These are phyloP conservation scores for Musa balbisiana DNA, from an alignment of 202 grass and related monocot species.

Conservation along the genomic window DNA sequence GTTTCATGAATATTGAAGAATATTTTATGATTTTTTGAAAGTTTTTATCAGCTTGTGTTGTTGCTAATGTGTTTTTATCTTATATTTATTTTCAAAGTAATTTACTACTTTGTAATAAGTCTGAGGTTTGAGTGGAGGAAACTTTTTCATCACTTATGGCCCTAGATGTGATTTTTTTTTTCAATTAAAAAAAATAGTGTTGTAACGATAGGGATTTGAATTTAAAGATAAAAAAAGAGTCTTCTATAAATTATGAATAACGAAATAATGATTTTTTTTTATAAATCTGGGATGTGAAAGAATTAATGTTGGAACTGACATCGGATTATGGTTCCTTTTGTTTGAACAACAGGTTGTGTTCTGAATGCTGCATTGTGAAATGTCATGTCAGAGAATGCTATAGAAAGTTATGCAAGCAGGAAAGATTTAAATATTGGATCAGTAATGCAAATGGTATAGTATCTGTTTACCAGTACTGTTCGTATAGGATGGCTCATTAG, in stretches of 20 bases:
- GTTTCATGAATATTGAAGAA: no score
- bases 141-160: no score
- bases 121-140: no score
- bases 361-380: background rate
- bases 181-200: no score
- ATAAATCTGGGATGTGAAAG: no score
- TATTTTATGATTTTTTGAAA: no score
- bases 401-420: conserved; percentile 25
- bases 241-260: background rate
- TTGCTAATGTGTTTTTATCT: no score
- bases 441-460: conserved; percentile 21
- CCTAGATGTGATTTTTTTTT: no score
- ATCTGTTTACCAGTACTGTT: conserved; percentile 22
- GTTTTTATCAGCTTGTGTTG: no score
- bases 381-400: conserved; percentile 23
- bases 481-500: conserved; percentile 46
- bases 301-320: background rate
- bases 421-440: conserved; percentile 29
- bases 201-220: no score
- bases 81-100: no score
- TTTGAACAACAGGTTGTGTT: background rate
- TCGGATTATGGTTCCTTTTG: background rate
- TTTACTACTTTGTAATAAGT: no score
- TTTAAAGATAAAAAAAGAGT: background rate
- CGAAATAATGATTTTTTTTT: background rate